Percentiles rank a stretch among this genome's conserved stretches.
phyloP scores from a whole-genome alignment of 2,329 filamentous ascomycete genomes.

The Sarocladium oryzae region DNA sequence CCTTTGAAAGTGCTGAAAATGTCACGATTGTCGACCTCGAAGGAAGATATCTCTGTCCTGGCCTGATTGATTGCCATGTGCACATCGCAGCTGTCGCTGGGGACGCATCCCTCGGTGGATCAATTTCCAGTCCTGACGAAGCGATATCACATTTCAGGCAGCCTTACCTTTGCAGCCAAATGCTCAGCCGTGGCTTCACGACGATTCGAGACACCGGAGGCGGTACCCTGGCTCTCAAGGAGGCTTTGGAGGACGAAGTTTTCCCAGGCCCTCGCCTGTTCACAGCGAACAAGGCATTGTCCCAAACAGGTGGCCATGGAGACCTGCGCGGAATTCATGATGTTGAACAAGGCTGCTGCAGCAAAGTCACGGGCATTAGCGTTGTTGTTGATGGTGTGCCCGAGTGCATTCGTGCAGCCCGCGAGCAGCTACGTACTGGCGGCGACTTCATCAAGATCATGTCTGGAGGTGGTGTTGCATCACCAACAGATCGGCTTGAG shows the following conservation, averaged over 20 bases:
- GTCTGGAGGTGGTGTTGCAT: constrained; percentile 49
- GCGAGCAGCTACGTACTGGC: constrained; percentile 49
- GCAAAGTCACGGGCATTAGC: constrained; percentile 26
- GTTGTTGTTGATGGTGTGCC: constrained; percentile 47
- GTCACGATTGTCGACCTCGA: constrained; percentile 16
- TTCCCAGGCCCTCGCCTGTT: constrained; percentile 50
- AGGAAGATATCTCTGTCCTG: constrained; percentile 25
- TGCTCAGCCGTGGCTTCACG: constrained; percentile 52
- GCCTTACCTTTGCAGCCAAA: constrained; percentile 40
- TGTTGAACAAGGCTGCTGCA: constrained; percentile 37
- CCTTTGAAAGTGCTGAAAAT: background rate
- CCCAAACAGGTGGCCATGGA: constrained; percentile 50
- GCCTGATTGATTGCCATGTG: constrained; percentile 27
- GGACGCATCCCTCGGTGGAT: constrained; percentile 18
- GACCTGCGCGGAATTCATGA: constrained; percentile 37
- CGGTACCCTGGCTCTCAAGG: constrained; percentile 45
- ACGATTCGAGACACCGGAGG: constrained; percentile 53
- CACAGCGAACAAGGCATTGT: constrained; percentile 46
- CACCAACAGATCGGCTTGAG: constrained; percentile 46
- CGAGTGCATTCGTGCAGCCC: constrained; percentile 43
- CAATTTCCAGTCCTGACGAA: constrained; percentile 22
- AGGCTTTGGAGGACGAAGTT: constrained; percentile 50
- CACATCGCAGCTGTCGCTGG: constrained; percentile 25
- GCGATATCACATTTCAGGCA: constrained; percentile 35
- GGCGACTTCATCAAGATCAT: constrained; percentile 60